phyloP scores from a whole-genome alignment of 1,284 basidiomycete genomes.

The Porphyrellus sp. region DNA sequence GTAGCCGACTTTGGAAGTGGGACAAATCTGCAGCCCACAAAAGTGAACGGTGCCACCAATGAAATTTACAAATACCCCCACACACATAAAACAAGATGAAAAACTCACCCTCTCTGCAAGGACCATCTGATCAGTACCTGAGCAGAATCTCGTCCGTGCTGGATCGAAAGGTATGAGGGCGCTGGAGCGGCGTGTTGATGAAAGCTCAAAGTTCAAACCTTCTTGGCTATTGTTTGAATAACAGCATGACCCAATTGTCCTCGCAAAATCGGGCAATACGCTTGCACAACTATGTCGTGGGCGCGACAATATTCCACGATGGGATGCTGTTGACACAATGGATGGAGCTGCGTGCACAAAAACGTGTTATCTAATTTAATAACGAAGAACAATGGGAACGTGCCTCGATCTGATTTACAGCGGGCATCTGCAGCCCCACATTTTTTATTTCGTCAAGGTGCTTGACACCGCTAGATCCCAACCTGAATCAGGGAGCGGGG shows the following conservation, averaged over 20 bases:
- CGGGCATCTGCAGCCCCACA: slow-evolving; percentile 60
- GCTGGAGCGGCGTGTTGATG: slow-evolving; percentile 4
- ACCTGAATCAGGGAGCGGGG: not conserved
- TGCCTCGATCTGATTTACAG: slow-evolving; percentile 85
- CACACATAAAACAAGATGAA: not conserved
- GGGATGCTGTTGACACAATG: slow-evolving; percentile 76
- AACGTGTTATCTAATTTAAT: slow-evolving; percentile 4
- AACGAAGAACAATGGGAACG: slow-evolving; percentile 6
- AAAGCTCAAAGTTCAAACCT: slow-evolving; percentile 39
- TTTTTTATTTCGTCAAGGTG: slow-evolving; percentile 75
- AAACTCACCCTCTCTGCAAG: slow-evolving; percentile 70
- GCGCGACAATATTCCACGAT: slow-evolving; percentile 76
- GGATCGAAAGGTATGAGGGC: slow-evolving; percentile 1
- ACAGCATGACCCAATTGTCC: slow-evolving; percentile 54
- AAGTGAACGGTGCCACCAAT: slow-evolving; percentile 19
- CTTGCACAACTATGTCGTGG: slow-evolving; percentile 71
- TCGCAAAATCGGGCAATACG: slow-evolving; percentile 72
- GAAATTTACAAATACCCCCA: not conserved
- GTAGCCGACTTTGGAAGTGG: slow-evolving; percentile 78
- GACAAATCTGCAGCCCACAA: slow-evolving; percentile 43
- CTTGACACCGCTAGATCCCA: slow-evolving; percentile 53
- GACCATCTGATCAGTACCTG: slow-evolving; percentile 84
- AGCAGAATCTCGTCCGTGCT: slow-evolving; percentile 56
- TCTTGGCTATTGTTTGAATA: slow-evolving; percentile 52
- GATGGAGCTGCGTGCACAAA: slow-evolving; percentile 59